These are phyloP conservation scores for Populus hybrid DNA, from an alignment of 441 rosid species.

Conservation along the genomic window DNA sequence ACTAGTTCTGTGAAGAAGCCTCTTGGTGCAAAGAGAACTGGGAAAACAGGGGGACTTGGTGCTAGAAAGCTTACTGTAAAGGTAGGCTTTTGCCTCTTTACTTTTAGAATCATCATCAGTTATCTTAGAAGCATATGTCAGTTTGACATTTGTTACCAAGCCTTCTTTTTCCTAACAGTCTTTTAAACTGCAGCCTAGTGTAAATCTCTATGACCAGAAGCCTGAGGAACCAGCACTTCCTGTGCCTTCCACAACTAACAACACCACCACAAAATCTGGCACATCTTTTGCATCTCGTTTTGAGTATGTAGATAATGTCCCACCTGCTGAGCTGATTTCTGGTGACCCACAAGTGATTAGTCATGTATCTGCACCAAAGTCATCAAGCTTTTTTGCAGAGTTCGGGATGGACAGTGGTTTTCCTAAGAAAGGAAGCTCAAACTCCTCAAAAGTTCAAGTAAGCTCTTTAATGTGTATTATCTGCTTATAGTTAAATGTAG, in stretches of 20 bases:
- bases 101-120: background rate
- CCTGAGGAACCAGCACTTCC: slow-evolving; percentile 80
- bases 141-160: background rate
- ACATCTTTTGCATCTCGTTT: slow-evolving; percentile 73
- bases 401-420: slow-evolving; percentile 86
- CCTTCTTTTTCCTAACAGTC: background rate
- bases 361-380: slow-evolving; percentile 95
- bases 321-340: slow-evolving; percentile 47
- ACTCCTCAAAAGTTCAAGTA: slow-evolving; percentile 75
- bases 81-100: slow-evolving; percentile 34
- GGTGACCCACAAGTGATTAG: slow-evolving; percentile 60
- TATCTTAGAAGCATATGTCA: background rate
- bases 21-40: slow-evolving; percentile 71
- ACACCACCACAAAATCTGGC: slow-evolving; percentile 41
- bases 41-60: slow-evolving; percentile 90
- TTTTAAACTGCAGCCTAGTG: slow-evolving; percentile 62
- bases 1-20: slow-evolving; percentile 76
- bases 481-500: too few species aligned
- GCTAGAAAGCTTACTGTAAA: slow-evolving; percentile 83
- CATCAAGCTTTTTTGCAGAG: slow-evolving; percentile 83
- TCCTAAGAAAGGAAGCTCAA: slow-evolving; percentile 59
- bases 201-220: slow-evolving; percentile 86
- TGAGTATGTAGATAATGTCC: slow-evolving; percentile 78
- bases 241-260: slow-evolving; percentile 44
- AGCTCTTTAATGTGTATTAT: slow-evolving; percentile 7